Base-by-base conservation (phyloP, 495 filamentous ascomycete species). In the Penicillium parvum region DNA sequence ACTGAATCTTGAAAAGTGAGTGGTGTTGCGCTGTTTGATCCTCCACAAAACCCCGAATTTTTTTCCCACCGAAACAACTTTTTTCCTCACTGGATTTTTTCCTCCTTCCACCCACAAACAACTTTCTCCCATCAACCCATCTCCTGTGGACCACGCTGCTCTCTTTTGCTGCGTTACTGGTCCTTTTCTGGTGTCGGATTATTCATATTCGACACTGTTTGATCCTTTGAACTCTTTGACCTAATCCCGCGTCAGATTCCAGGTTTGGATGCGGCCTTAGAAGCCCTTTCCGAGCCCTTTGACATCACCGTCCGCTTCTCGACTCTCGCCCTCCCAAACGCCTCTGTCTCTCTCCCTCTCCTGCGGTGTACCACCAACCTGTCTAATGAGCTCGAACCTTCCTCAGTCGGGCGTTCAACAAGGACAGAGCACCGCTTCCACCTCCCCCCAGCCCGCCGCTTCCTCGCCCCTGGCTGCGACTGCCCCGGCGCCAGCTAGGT, bases 381-480 rank as follows among this genome's bases (percentile, higher is more conserved):
- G 66, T 69, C 68, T 71, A 73, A 73, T 73, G 70, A 73, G 49
- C 63, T 73, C 68, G 61, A 68, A 64, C 66, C 64, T 65, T 64
- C 60, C 61, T 49, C 63, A 73, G 64, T 65, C 70, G 64, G 62
- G 69, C 65, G 57, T 68, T 66, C 68, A 75, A 70, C 68, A 73
- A 74, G 68, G 73, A 73, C 63, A 70, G 64, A 74, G 67, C 70
- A 72, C 68, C 65, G 53, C 58, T 52, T 64, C 66, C 61, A 54
- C 60, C 54, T 66, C 67, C 59, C 59, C 61, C 52, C 65, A 68
- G 63, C 61, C 68, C 56, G 55, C 64, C 49, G 52, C 71, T 51
- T 73, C 72, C 45, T 58, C 81, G 68, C 72, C 81, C 68, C 64
- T 74, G 52, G 75, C 76, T 70, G 81, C 66, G 32, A 64, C 72